Evolutionary conservation across 1,284 basidiomycete genomes (phyloP).

Genomic region (Ganoderma boninense): DNA sequence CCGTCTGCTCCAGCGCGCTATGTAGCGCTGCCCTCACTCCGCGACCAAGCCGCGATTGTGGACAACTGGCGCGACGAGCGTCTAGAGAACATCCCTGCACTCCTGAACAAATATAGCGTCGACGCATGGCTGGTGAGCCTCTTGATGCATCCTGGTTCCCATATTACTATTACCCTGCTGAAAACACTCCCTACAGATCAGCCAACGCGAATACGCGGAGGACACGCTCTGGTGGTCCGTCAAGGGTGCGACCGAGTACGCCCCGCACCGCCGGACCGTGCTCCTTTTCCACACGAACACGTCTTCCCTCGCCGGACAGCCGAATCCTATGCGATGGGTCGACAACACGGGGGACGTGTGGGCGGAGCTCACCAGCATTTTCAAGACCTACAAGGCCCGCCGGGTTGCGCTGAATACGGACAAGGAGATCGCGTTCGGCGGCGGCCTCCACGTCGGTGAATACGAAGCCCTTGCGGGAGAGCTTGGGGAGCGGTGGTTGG

Average conservation of each 20-base stretch:
- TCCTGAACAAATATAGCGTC: constrained; percentile 53
- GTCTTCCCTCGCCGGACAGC: constrained; percentile 44
- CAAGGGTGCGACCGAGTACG: constrained; percentile 57
- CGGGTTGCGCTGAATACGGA: constrained; percentile 58
- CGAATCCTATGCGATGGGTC: constrained; percentile 57
- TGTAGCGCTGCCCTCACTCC: constrained; percentile 50
- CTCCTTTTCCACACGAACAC: constrained; percentile 57
- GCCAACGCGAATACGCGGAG: constrained; percentile 61
- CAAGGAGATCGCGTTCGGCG: constrained; percentile 55
- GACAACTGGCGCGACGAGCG: constrained; percentile 54
- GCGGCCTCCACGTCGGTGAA: constrained; percentile 61
- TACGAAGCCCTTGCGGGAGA: constrained; percentile 47
- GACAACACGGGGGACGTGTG: constrained; percentile 61
- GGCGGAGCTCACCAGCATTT: constrained; percentile 48
- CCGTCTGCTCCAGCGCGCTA: constrained; percentile 48
- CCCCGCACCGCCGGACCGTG: constrained; percentile 57
- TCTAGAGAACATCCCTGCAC: constrained; percentile 48
- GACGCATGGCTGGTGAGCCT: constrained; percentile 53
- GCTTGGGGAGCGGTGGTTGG: constrained; percentile 52
- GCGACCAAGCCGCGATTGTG: constrained; percentile 53
- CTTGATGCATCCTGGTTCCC: not conserved
- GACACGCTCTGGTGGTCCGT: constrained; percentile 63
- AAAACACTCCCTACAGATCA: constrained; percentile 43
- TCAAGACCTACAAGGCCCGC: constrained; percentile 47
- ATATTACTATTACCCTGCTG: not conserved